Percentiles rank a stretch among this genome's conserved stretches.
These are phyloP conservation scores for Chytriomyces sp. DNA, from an alignment of 192 early-diverging fungal genomes.

Conservation along the genomic window DNA sequence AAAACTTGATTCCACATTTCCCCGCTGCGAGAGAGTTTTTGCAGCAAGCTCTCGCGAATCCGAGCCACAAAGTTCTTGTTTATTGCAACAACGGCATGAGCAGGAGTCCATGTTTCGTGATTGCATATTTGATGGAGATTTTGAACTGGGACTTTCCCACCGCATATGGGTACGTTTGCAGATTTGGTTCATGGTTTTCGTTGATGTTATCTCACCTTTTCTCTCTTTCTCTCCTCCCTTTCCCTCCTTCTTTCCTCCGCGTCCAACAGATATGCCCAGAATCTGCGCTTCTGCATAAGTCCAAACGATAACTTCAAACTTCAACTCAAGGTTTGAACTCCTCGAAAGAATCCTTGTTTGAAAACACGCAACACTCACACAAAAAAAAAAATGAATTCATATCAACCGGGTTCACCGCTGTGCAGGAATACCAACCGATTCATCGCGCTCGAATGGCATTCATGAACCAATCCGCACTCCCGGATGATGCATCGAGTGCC, in stretches of 20 bases:
- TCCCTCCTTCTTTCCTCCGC: no score
- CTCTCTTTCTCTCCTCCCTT: no score
- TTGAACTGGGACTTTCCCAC: conserved; percentile 67
- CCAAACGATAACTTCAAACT: conserved; percentile 81
- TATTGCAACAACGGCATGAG: conserved; percentile 77
- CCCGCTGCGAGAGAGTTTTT: conserved; percentile 66
- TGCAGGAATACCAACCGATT: conserved; percentile 82
- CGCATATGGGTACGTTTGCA: conserved; percentile 70
- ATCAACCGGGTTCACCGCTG: no score
- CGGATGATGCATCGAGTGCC: background rate
- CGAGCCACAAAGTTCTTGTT: conserved; percentile 50
- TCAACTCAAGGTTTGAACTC: conserved; percentile 70
- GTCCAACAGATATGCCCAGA: conserved; percentile 62
- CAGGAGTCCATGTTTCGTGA: conserved; percentile 82
- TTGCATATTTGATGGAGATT: conserved; percentile 87
- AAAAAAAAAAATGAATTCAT: no score
- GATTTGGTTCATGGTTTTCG: background rate
- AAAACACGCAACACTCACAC: background rate
- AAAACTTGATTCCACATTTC: conserved; percentile 86
- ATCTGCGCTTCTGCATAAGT: conserved; percentile 84
- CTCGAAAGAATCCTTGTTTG: background rate
- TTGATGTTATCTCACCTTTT: background rate
- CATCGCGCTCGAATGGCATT: conserved; percentile 61
- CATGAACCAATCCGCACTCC: background rate
- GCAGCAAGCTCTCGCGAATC: conserved; percentile 29